Evolutionary conservation across 2,329 filamentous ascomycete species (phyloP), one percentile per base, ranked within the genome.

Genomic region (Chrysoporthe austroafricana): DNA sequence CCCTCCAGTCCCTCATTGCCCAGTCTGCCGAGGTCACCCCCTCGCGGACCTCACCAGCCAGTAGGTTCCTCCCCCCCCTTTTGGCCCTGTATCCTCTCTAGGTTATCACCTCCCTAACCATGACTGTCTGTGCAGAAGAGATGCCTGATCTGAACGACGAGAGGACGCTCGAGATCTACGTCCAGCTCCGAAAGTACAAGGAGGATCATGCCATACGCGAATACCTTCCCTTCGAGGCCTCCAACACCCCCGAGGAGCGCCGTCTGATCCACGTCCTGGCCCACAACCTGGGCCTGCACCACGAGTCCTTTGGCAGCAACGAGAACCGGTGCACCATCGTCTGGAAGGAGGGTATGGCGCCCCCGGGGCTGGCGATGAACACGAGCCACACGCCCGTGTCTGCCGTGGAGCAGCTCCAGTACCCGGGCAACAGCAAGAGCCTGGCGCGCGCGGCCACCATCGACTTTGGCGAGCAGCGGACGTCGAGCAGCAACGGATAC

Each of bases 361-460:
- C 68, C 36, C 68, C 68, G 9, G 66, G 97, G 79, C 91, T 99
- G 9, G 94, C 97, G 72, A 92, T 99, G 52, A 92, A 92, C 81
- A 93, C 93, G 79, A 85, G 71, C 73, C 86, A 86, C 74, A 84
- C 83, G 70, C 84, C 58, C 14, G 66, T 72, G 64, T 71, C 66
- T 16, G 64, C 58, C 42, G 65, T 68, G 3, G 68, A 69, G 52
- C 68, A 69, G 68, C 66, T 69, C 14, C 68, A 69, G 46, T 69
- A 69, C 26, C 68, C 68, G 18, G 68, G 65, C 62, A 90, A 93
- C 73, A 90, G 95, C 72, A 91, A 95, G 69, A 91, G 91, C 4
- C 83, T 99, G 46, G 97, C 94, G 81, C 91, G 96, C 70, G 94
- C 96, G 18, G 96, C 96, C n/a, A 98, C 96, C 2, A 97, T 96